phyloP scores from a whole-genome alignment of 1,284 basidiomycete genomes.

The Naganishia sp. region DNA sequence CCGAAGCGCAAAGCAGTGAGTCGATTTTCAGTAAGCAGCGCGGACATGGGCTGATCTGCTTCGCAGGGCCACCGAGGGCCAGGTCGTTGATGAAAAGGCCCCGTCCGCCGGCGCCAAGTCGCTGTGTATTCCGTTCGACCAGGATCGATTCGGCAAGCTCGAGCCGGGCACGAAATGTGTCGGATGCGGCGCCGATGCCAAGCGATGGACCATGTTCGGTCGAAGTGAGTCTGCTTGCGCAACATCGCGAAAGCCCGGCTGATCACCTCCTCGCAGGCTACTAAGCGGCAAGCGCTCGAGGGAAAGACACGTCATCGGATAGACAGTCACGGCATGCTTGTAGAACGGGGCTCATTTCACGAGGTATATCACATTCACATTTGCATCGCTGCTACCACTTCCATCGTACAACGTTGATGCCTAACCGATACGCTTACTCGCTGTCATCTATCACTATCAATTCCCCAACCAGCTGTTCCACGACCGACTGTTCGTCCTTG shows the following conservation, averaged over 20 bases:
- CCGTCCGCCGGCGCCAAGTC: conserved; percentile 99
- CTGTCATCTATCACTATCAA: conserved; percentile 20
- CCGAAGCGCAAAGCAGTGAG: conserved; percentile 78
- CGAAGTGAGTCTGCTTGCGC: conserved; percentile 55
- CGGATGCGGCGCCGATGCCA: conserved; percentile 79
- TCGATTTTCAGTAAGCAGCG: conserved; percentile 38
- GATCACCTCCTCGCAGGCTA: conserved; percentile 3
- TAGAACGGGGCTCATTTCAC: no score
- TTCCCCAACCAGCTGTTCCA: conserved; percentile 13
- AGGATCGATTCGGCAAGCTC: conserved; percentile 69
- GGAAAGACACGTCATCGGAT: neutral
- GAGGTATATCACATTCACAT: neutral
- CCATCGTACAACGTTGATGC: neutral
- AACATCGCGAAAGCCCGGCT: neutral
- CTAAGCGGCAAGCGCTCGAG: neutral
- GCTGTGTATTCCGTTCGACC: conserved; percentile 95
- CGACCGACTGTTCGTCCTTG: conserved; percentile 18
- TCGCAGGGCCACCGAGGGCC: conserved; percentile 60
- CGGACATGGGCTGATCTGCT: neutral
- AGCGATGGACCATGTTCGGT: conserved; percentile 90
- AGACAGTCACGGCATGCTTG: no score
- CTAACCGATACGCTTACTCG: neutral
- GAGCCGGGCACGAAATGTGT: conserved; percentile 75
- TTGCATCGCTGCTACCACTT: neutral
- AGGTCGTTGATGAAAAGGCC: conserved; percentile 86